Base-by-base conservation (phyloP, 2,329 filamentous ascomycete genomes). In the Aotearoamyces nothofagi region DNA sequence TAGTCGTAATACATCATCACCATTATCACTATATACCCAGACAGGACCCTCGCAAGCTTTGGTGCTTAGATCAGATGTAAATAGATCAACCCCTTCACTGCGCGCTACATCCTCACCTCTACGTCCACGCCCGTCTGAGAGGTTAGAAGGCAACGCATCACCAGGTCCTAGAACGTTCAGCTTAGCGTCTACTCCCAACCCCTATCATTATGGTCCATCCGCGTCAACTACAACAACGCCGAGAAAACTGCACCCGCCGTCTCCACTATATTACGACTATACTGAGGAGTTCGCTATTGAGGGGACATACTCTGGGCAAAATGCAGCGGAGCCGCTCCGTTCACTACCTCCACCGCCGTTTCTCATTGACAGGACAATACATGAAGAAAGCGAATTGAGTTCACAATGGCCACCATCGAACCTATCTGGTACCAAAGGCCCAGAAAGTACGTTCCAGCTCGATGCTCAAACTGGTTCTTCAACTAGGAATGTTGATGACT, bases 251-350 rank as follows among this genome's bases (percentile, higher is more conserved):
- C 34, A 34, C 26, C 30, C 38, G 10, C 27, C 39, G 12, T 46
- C 45, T 17, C 48, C 47, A 15, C 28, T 47, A 14, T 51, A 49
- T 27, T 50, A 51, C 33, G 48, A 50, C 27, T 51, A 51, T 31
- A 48, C 47, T 2, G 48, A 51, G 29, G 42, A 49, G 16, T 51
- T 50, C 24, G 44, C 47, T n/a, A 33, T 39, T 8, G 45, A 32
- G 12, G 26, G 13, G n/a, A n/a, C 7, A 20, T 20, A 20, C 19
- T 20, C 44, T 17, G 33, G 35, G 5, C 37, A 38, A 11, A 33
- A 23, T 15, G 12, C 34, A n/a, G 5, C 17, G 11, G 20, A 12
- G 12, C 10, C 11, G 9, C 7, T 13, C 7, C 17, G 26, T 5
- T 12, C 11, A 7, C 15, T 14, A 15, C 13, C 26, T 32, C 23